Evolutionary conservation across 2,329 filamentous ascomycete genomes (phyloP), one percentile per base, ranked within the genome.

Genomic region (Fusarium continuum): DNA sequence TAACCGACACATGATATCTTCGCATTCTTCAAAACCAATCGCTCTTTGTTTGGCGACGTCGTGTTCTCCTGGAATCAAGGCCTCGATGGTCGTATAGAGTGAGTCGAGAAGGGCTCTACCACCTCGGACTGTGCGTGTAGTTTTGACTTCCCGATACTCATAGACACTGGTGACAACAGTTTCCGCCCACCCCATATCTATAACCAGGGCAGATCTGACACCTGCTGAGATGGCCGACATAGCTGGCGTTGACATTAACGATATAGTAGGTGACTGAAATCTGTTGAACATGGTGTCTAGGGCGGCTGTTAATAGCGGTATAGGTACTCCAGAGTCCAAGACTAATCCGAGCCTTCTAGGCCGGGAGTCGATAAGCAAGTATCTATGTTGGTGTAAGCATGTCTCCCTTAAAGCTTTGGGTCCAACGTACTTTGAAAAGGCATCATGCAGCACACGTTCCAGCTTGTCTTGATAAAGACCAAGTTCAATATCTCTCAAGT

Each of bases 181-280:
- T 76, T 98, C 95, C 35, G 88, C 84, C 95, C 95, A 99, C 36
- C 94, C 95, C 58, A 99, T 83, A 72, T 99, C 93, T 31, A 99
- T 82, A 1, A 98, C 87, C 35, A 99, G 76, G 1, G 90, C 92
- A n/a, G 91, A 92, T 13, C 95, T 88, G 34, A 96, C 80, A 1
- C 95, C 95, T 6, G 93, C 93, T 8, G 90, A 90, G 4, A 93
- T 85, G 7, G 90, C 82, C 2, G 88, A 82, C 76, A 95, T 89
- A 17, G 92, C 84, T 1, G 94, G 87, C 1, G 87, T 85, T 2
- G 93, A 92, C 71, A 97, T 80, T 35, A 99, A 82, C 3, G 92
- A 93, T 63, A 98, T 85, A 19, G 86, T 89, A 0, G 93, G 91
- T 14, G 90, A 85, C 65, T 93, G 91, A 74, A 94, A 95, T 40